Evolutionary conservation across 2,329 filamentous ascomycete species (phyloP).

Genomic region (Didymella exigua): DNA sequence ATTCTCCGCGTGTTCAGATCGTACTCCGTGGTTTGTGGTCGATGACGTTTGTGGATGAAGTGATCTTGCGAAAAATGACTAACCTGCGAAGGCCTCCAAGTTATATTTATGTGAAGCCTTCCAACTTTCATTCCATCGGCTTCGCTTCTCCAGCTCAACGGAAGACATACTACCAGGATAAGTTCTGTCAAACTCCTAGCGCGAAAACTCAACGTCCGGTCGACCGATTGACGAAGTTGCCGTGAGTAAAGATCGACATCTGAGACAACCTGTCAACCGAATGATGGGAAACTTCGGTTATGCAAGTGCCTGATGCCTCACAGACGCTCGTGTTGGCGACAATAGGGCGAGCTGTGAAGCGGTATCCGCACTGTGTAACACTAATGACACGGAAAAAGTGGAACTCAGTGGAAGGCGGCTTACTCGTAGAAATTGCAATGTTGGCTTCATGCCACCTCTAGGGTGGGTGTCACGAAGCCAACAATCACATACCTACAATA

Average conservation of each 20-base stretch:
- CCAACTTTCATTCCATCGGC: slow-evolving; percentile 8
- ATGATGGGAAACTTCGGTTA: neutral
- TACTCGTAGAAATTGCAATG: neutral
- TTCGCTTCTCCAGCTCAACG: slow-evolving; percentile 5
- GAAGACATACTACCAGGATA: neutral
- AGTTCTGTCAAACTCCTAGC: slow-evolving; percentile 2
- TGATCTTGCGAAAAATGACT: neutral
- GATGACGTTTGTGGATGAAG: neutral
- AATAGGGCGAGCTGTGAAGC: neutral
- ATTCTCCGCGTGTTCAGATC: neutral
- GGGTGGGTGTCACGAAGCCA: neutral
- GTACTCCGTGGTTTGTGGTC: neutral
- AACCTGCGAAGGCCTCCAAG: neutral
- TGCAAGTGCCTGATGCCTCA: slow-evolving; percentile 1
- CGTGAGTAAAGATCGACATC: neutral
- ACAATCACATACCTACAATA: neutral
- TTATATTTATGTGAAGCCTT: slow-evolving; percentile 5
- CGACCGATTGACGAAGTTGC: neutral
- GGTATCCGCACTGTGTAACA: neutral
- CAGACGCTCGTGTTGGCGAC: neutral
- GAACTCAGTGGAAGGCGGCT: neutral
- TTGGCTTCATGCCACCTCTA: neutral
- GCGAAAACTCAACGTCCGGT: neutral
- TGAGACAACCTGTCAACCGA: slow-evolving; percentile 6
- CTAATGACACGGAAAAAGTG: neutral